A percentile compares a stretch with the other conserved stretches of the same genome.
Evolutionary conservation across 805 yeast genomes (phyloP).

Genomic region (Schwanniomyces sp.): DNA sequence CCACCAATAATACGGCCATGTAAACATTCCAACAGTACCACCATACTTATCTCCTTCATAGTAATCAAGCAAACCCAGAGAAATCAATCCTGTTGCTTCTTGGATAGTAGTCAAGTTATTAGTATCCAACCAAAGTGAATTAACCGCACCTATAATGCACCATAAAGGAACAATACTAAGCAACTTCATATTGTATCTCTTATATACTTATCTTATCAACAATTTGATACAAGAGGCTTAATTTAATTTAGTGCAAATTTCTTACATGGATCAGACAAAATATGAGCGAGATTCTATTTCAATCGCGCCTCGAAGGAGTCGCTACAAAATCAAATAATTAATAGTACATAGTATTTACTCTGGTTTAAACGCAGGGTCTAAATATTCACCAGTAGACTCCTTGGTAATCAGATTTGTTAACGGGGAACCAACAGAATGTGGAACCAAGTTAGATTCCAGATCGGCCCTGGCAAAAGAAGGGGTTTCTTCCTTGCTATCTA

Average conservation of each 20-base stretch:
- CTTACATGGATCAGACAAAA: neutral
- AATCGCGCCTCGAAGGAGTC: neutral
- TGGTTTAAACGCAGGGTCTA: conserved; percentile 20
- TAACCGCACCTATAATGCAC: conserved; percentile 5
- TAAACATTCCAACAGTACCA: conserved; percentile 83
- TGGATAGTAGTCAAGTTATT: conserved; percentile 45
- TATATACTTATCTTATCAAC: neutral
- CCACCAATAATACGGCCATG: conserved; percentile 97
- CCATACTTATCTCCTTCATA: conserved; percentile 70
- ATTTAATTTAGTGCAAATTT: neutral
- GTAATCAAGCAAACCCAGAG: conserved; percentile 77
- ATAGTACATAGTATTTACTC: conserved; percentile 4
- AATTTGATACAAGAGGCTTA: neutral
- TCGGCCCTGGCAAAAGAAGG: neutral
- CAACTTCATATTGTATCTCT: conserved; percentile 6
- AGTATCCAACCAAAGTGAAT: conserved; percentile 36
- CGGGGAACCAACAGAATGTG: neutral
- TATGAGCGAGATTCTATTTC: neutral
- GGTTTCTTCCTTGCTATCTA: neutral
- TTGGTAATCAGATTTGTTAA: neutral
- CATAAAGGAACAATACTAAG: conserved; percentile 1
- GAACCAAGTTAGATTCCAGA: neutral
- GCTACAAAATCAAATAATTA: neutral
- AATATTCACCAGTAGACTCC: conserved; percentile 8
- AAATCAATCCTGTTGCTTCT: conserved; percentile 58